These are phyloP conservation scores for Dictyostelium firmibasis DNA, from an alignment of 78 protist species.

Conservation along the genomic window DNA sequence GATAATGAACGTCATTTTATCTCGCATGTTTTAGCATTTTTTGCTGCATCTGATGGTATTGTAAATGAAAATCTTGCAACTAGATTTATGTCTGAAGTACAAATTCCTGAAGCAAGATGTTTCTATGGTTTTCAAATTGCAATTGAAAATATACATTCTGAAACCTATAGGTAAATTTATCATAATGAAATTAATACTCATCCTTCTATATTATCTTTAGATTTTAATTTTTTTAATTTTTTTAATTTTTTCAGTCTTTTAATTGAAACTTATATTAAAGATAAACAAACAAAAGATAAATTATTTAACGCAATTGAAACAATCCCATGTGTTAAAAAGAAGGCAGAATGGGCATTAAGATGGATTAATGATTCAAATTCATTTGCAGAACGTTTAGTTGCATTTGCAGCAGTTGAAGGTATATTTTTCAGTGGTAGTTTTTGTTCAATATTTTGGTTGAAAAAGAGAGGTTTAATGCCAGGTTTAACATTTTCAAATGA, in stretches of 20 bases:
- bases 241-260: constrained; percentile 76
- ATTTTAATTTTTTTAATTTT: not conserved
- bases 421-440: constrained; percentile 98
- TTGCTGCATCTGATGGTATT: constrained; percentile 98
- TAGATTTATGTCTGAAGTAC: constrained; percentile 95
- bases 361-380: constrained; percentile 91
- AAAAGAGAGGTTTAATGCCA: constrained; percentile 98
- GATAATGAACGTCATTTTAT: constrained; percentile 96
- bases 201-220: no score
- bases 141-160: constrained; percentile 98
- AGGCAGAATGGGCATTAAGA: constrained; percentile 98
- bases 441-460: constrained; percentile 98
- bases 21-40: constrained; percentile 97
- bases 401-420: constrained; percentile 99
- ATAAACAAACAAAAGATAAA: constrained; percentile 75
- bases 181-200: no score
- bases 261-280: constrained; percentile 96
- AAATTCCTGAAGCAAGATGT: constrained; percentile 98
- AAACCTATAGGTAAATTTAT: constrained; percentile 86
- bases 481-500: constrained; percentile 98
- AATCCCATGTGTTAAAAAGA: constrained; percentile 93
- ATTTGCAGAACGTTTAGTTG: constrained; percentile 97
- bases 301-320: constrained; percentile 96
- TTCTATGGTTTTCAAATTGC: constrained; percentile 99
- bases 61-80: constrained; percentile 97